Percentiles rank a stretch among this genome's conserved stretches.
phyloP scores from a whole-genome alignment of 2,329 filamentous ascomycete species.

The Hypoxylon sp. region DNA sequence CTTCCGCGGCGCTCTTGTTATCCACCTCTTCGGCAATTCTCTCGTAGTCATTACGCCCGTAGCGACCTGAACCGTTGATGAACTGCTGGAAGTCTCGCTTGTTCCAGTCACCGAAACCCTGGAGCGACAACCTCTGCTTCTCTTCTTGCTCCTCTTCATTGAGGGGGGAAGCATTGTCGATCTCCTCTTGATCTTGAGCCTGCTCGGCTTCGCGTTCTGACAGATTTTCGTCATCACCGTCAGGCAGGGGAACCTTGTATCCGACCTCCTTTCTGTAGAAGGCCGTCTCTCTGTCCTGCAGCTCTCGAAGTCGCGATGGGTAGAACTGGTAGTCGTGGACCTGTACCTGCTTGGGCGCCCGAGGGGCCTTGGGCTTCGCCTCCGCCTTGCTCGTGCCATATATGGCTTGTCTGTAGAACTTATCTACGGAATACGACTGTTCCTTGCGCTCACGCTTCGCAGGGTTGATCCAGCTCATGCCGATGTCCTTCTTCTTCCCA shows the following conservation, averaged over 20 bases:
- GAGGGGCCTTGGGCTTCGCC: conserved; percentile 92
- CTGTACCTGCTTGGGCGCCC: conserved; percentile 88
- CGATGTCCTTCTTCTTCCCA: conserved; percentile 90
- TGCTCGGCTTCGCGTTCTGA: conserved; percentile 88
- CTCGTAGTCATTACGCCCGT: conserved; percentile 85
- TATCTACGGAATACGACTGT: conserved; percentile 97
- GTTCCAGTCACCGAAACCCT: conserved; percentile 96
- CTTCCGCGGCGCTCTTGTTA: conserved; percentile 83
- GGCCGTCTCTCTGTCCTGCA: conserved; percentile 96
- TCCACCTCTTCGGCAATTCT: conserved; percentile 90
- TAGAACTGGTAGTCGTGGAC: conserved; percentile 99
- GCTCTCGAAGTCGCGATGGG: conserved; percentile 79
- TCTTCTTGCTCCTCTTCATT: conserved; percentile 89
- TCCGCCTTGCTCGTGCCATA: conserved; percentile 78
- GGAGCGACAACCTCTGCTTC: conserved; percentile 80
- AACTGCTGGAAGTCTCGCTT: conserved; percentile 98
- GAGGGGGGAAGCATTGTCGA: conserved; percentile 87
- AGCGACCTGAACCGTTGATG: conserved; percentile 92
- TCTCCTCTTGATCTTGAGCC: conserved; percentile 86
- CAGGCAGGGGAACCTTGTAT: conserved; percentile 89
- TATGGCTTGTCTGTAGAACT: conserved; percentile 94
- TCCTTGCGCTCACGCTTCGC: conserved; percentile 98
- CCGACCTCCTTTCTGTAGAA: conserved; percentile 95
- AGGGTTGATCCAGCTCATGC: conserved; percentile 96
- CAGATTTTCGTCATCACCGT: conserved; percentile 86